Percentiles rank a stretch among this genome's conserved stretches.
phyloP scores from a whole-genome alignment of 169 alveolate genomes.

The Plasmodium adleri region DNA sequence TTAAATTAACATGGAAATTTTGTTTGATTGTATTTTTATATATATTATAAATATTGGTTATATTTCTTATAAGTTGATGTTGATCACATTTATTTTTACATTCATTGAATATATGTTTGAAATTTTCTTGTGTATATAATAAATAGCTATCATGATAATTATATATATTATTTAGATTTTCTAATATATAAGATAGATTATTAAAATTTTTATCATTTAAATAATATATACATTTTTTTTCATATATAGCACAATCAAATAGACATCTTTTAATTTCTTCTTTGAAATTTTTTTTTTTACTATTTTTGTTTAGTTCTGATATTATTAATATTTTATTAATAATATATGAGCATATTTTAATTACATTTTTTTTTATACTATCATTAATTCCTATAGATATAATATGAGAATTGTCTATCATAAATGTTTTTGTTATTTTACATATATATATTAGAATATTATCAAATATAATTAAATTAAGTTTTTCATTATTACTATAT shows the following conservation, averaged over 20 bases:
- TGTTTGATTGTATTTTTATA: conserved; percentile 52
- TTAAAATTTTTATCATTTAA: conserved; percentile 49
- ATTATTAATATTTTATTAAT: conserved; percentile 44
- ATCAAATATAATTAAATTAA: conserved; percentile 50
- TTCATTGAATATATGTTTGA: conserved; percentile 64
- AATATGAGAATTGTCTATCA: conserved; percentile 59
- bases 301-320: conserved; percentile 59
- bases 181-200: conserved; percentile 29
- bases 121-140: conserved; percentile 48
- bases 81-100: conserved; percentile 72
- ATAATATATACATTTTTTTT: conserved; percentile 59
- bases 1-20: conserved; percentile 62
- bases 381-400: conserved; percentile 73
- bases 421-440: conserved; percentile 62
- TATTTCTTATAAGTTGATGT: conserved; percentile 46
- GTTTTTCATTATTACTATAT: conserved; percentile 41
- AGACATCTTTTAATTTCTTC: conserved; percentile 66
- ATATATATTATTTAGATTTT: conserved; percentile 64
- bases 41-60: conserved; percentile 54
- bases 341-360: conserved; percentile 55
- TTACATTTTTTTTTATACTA: conserved; percentile 47
- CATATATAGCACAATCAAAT: conserved; percentile 70
- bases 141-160: conserved; percentile 65
- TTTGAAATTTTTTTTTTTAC: conserved; percentile 33
- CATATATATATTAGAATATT: conserved; percentile 65